Evolutionary conservation across 768 basidiomycete genomes (phyloP).

Genomic region (Boletellus sp.): DNA sequence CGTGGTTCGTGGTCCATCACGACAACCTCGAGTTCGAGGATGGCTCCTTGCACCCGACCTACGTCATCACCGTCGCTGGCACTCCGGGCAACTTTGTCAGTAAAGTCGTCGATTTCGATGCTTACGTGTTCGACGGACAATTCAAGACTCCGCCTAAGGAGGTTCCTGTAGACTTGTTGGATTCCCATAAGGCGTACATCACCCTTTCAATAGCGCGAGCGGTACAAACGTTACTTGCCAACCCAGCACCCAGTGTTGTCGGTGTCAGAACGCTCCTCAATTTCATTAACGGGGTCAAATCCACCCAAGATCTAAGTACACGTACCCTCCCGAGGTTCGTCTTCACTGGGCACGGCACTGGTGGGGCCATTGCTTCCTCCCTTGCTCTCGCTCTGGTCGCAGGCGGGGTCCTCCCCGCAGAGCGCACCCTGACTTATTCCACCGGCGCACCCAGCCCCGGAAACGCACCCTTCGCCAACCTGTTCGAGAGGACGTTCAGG

Average conservation of each 20-base stretch:
- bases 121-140: neutral
- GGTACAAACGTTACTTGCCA: slow-evolving; percentile 3
- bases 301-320: neutral
- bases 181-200: neutral
- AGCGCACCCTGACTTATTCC: slow-evolving; percentile 2
- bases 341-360: slow-evolving; percentile 6
- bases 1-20: slow-evolving; percentile 9
- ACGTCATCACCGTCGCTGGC: slow-evolving; percentile 7
- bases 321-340: slow-evolving; percentile 3
- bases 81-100: neutral
- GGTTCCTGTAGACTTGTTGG: neutral
- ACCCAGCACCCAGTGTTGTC: neutral
- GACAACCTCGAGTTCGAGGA: slow-evolving; percentile 6
- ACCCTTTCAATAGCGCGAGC: neutral
- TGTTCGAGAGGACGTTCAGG: slow-evolving; percentile 3
- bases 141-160: neutral
- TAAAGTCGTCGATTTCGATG: slow-evolving; percentile 5
- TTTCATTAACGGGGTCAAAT: slow-evolving; percentile 1
- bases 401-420: neutral
- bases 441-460: slow-evolving; percentile 5
- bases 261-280: neutral
- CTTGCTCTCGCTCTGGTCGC: slow-evolving; percentile 6
- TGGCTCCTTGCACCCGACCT: slow-evolving; percentile 3
- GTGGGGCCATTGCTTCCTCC: slow-evolving; percentile 4
- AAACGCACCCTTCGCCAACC: neutral